phyloP scores from a whole-genome alignment of 2,329 filamentous ascomycete species.

The Paramyrothecium sp. region DNA sequence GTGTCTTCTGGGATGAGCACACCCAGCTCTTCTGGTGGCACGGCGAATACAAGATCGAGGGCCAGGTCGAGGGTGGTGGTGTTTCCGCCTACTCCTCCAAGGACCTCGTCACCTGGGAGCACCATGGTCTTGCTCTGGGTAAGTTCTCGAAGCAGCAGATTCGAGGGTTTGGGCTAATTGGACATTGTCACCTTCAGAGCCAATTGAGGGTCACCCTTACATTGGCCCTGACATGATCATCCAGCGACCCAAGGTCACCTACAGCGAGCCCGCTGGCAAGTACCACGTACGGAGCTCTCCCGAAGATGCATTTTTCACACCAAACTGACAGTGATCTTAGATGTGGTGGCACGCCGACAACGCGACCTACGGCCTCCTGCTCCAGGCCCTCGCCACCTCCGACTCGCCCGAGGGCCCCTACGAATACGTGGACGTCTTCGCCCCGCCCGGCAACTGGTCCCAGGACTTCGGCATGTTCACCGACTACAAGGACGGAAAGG shows the following conservation, averaged over 20 bases:
- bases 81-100: constrained; percentile 60
- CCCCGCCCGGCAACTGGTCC: constrained; percentile 60
- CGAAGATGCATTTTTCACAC: background rate
- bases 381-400: constrained; percentile 55
- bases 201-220: constrained; percentile 52
- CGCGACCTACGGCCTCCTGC: constrained; percentile 51
- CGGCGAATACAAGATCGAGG: constrained; percentile 60
- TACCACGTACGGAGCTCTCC: constrained; percentile 49
- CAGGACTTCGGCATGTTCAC: constrained; percentile 62
- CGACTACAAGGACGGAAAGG: constrained; percentile 55
- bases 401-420: constrained; percentile 54
- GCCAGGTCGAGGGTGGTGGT: constrained; percentile 57
- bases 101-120: constrained; percentile 59
- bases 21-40: constrained; percentile 59
- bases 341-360: constrained; percentile 65
- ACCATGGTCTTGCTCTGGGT: constrained; percentile 55
- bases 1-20: constrained; percentile 49
- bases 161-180: background rate
- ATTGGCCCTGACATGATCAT: constrained; percentile 57
- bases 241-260: constrained; percentile 61
- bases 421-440: constrained; percentile 49
- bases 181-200: constrained; percentile 27
- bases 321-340: constrained; percentile 19
- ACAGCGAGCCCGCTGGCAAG: constrained; percentile 49
- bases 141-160: constrained; percentile 11